A percentile compares a stretch with the other conserved stretches of the same genome.
These are phyloP conservation scores for Craspedostauros australis DNA, from an alignment of 108 stramenopile species.

Conservation along the genomic window DNA sequence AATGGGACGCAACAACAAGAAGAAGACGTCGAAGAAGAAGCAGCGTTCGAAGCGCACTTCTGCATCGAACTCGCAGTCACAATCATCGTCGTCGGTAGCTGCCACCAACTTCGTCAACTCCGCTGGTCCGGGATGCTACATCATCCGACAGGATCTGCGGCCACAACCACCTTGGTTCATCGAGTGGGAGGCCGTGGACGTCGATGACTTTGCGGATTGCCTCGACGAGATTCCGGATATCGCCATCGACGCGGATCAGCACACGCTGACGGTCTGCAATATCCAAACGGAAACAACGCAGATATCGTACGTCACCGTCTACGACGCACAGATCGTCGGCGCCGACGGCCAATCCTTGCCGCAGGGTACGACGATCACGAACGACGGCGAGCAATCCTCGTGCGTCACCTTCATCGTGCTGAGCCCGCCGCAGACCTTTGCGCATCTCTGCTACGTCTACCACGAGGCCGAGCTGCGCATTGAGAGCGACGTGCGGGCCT, in stretches of 20 bases:
- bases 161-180: constrained; percentile 20
- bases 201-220: constrained; percentile 30
- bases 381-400: constrained; percentile 7
- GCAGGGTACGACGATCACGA: constrained; percentile 28
- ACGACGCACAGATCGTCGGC: constrained; percentile 20
- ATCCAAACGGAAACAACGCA: constrained; percentile 10
- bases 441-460: constrained; percentile 43
- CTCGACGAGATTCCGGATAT: constrained; percentile 46
- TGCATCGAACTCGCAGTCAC: not conserved
- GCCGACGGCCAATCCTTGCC: constrained; percentile 11
- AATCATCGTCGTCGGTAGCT: too few species aligned
- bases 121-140: constrained; percentile 52
- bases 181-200: constrained; percentile 47
- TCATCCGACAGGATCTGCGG: constrained; percentile 11
- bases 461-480: constrained; percentile 33
- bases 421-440: constrained; percentile 67
- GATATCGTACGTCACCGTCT: constrained; percentile 43
- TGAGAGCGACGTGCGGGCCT: constrained; percentile 68
- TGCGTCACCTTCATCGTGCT: constrained; percentile 76
- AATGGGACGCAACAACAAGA: not conserved
- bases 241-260: constrained; percentile 44
- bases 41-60: not conserved
- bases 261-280: constrained; percentile 48
- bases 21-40: not conserved
- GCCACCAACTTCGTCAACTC: constrained; percentile 42